A percentile compares a stretch with the other conserved stretches of the same genome.
phyloP scores from a whole-genome alignment of 192 early-diverging fungal genomes.

The Backusella tarrabulga region DNA sequence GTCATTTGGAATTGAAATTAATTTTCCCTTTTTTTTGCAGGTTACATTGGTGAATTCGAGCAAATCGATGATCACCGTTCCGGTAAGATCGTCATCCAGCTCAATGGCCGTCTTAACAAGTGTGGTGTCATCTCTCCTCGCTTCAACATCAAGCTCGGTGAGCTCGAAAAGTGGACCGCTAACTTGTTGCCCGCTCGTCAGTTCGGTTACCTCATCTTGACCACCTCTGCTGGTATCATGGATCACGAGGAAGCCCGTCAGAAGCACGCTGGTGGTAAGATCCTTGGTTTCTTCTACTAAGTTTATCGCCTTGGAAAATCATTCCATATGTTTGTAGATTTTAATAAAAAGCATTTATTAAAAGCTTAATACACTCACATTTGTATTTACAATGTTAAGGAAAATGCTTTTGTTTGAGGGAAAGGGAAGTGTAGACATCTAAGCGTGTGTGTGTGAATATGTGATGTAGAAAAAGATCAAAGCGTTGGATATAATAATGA shows the following conservation, averaged over 20 bases:
- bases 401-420: neutral
- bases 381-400: slow-evolving; percentile 1
- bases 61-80: slow-evolving; percentile 97
- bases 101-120: slow-evolving; percentile 99
- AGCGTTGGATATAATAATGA: neutral
- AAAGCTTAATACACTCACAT: neutral
- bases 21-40: slow-evolving; percentile 33
- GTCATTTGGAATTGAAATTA: neutral
- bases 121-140: slow-evolving; percentile 99
- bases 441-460: neutral
- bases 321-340: neutral
- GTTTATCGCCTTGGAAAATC: neutral
- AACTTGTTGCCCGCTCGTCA: slow-evolving; percentile 98
- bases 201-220: slow-evolving; percentile 93
- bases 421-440: neutral
- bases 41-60: slow-evolving; percentile 99
- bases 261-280: slow-evolving; percentile 97
- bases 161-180: slow-evolving; percentile 96
- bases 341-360: slow-evolving; percentile 2
- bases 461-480: neutral
- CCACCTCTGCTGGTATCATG: slow-evolving; percentile 98
- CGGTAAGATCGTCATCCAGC: slow-evolving; percentile 98
- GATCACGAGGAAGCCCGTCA: slow-evolving; percentile 99
- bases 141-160: slow-evolving; percentile 93
- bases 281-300: slow-evolving; percentile 95